Base-by-base conservation (phyloP, 192 early-diverging fungal genomes). In the Entomortierella chlamydospora region DNA sequence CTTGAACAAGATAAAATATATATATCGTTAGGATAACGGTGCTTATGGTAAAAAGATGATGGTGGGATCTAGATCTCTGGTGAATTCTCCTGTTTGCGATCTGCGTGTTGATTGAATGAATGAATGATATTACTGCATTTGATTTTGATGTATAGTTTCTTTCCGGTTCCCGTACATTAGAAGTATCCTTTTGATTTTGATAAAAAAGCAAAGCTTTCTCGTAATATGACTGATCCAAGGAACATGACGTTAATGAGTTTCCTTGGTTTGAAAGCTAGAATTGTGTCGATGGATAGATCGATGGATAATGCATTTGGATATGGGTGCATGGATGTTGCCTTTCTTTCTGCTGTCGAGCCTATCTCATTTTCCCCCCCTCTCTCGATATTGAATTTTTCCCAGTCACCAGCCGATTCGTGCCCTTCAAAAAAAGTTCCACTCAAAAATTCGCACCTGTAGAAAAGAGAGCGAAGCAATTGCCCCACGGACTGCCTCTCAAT, bases 361-460 rank as follows among this genome's bases (percentile, higher is more conserved):
- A n/a, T 17, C 50, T 23, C 15, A n/a, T 51, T 5, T 13, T 61
- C 43, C 28, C 22, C n/a, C 42, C 23, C 28, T 28, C 28, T 42
- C 34, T 17, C n/a, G 34, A 26, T 18, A n/a, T 34, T 62, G 30
- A 30, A 7, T 37, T 30, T 51, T 33, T 31, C 41, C 41, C 52
- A 60, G 31, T n/a, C 11, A 53, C 62, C 31, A 37, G 22, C 33
- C 49, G 51, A 42, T 57, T n/a, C n/a, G n/a, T n/a, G n/a, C n/a
- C n/a, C n/a, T n/a, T n/a, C n/a, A n/a, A n/a, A 51, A 29, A 51
- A 41, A 22, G 2, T 15, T 68, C 61, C 43, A 62, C 61, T 50
- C 45, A 70, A 61, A 70, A 53, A 29, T 70, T 60, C 68, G 68
- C 68, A 70, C 68, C 68, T 70, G 68, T 61, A n/a, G 68, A 70